Evolutionary conservation across 495 filamentous ascomycete genomes (phyloP), one percentile per base, ranked within the genome.

Genomic region (Penicillium atrosanguineum): DNA sequence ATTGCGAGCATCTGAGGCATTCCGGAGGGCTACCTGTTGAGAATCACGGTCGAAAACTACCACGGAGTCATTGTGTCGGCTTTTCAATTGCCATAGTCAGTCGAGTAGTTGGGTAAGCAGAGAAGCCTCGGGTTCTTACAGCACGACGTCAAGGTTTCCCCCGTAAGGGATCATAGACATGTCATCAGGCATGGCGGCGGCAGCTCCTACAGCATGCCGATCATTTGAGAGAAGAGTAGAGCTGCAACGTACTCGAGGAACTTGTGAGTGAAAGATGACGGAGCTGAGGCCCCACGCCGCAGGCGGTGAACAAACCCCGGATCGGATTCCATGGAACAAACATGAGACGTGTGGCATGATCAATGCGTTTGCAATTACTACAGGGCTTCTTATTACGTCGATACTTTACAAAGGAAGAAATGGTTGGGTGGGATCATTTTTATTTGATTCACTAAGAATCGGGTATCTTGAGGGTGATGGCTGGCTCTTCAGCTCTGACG

Each of bases 1-100:
- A 46, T 73, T 63, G 34, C 65, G 51, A 31, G 60, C 62, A 19
- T 75, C 72, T 20, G 79, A 73, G 5, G 80, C 75, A 62, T 87
- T 85, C 48, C 86, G 83, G 48, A 96, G 85, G 57, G 87, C 89
- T 55, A 98, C 82, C 56, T 92, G 90, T 50, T 86, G 86, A 7
- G 91, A 95, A 41, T 86, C 79, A 38, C 84, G 87, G 70, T 98
- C 92, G 62, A 88, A 91, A 44, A 97, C 83, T 19, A 98, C 95
- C 47, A 98, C 85, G 4, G 91, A 87, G 67, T 94, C 87, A 62
- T 92, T 86, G 67, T 96, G 90, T 57, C 94, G 94, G 26, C 93
- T 97, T 36, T 49, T 11, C 39, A 26, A 4, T 29, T 1, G 21
- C 47, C 12, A 36, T 31, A 52, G 46, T 60, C 42, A 51, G 53